Percentiles rank a stretch among this genome's conserved stretches.
phyloP scores from a whole-genome alignment of 345 rosid genomes.

The Corchorus olitorius region DNA sequence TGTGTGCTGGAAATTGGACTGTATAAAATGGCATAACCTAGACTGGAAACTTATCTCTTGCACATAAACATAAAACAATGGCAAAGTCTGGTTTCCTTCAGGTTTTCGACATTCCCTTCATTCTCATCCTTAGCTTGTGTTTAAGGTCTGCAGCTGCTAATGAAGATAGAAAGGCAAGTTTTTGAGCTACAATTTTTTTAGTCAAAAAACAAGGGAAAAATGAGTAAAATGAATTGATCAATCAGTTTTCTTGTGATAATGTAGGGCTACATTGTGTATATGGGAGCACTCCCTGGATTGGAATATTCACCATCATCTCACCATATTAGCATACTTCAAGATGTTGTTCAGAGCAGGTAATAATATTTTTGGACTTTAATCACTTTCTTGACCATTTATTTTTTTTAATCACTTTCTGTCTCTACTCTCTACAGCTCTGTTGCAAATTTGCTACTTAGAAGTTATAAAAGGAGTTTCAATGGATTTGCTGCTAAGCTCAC shows the following conservation, averaged over 20 bases:
- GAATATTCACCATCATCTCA: constrained; percentile 26
- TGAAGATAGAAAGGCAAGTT: constrained; percentile 7
- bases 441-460: constrained; percentile 38
- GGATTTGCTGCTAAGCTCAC: constrained; percentile 55
- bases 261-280: constrained; percentile 39
- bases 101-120: neutral
- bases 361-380: neutral
- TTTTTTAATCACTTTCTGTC: neutral
- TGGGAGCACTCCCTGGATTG: constrained; percentile 37
- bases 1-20: neutral
- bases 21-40: neutral
- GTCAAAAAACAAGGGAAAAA: too few relatives aligned
- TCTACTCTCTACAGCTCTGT: constrained; percentile 23
- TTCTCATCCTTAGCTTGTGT: neutral
- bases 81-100: neutral
- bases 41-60: neutral
- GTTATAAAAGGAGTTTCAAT: constrained; percentile 58
- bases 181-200: neutral
- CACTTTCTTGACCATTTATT: neutral
- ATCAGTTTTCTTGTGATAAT: neutral
- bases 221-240: neutral
- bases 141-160: neutral
- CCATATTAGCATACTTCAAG: constrained; percentile 38
- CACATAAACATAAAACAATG: neutral
- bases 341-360: constrained; percentile 31